Conservation (phyloP, 1,139 yeast species). For the Kodamaea ohmeri region DNA sequence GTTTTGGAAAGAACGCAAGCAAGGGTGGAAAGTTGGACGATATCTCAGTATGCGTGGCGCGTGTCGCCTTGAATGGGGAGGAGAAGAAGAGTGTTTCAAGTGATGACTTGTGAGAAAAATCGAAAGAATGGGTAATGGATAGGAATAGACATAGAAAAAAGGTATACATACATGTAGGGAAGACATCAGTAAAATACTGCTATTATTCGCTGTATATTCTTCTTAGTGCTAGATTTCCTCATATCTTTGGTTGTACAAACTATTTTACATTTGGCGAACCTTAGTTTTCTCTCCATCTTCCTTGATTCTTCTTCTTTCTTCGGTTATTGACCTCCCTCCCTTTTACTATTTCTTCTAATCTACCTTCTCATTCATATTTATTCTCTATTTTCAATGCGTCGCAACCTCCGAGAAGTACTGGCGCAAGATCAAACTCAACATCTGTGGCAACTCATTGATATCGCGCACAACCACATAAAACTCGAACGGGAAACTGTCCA, state of each 20-base stretch:
- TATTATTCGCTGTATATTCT: too few relatives aligned
- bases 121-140: background rate
- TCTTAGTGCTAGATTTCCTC: too few relatives aligned
- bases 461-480: conserved; percentile 92
- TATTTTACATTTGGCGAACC: too few relatives aligned
- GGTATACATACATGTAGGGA: too few relatives aligned
- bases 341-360: background rate
- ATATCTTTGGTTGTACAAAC: too few relatives aligned
- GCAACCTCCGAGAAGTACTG: conserved; percentile 81
- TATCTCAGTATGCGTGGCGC: conserved; percentile 51
- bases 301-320: too few relatives aligned
- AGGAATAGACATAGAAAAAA: background rate
- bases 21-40: conserved; percentile 59
- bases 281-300: too few relatives aligned
- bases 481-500: conserved; percentile 95
- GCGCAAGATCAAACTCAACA: conserved; percentile 83
- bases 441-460: conserved; percentile 85
- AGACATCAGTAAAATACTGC: too few relatives aligned
- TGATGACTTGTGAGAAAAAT: conserved; percentile 1
- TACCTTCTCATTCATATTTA: background rate
- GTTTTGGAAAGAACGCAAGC: conserved; percentile 33
- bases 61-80: conserved; percentile 25
- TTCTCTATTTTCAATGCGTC: conserved; percentile 16
- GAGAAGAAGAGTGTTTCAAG: conserved; percentile 1
- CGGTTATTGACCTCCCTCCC: background rate